phyloP scores from a whole-genome alignment of 2,329 filamentous ascomycete species.

The Cadophora malorum region DNA sequence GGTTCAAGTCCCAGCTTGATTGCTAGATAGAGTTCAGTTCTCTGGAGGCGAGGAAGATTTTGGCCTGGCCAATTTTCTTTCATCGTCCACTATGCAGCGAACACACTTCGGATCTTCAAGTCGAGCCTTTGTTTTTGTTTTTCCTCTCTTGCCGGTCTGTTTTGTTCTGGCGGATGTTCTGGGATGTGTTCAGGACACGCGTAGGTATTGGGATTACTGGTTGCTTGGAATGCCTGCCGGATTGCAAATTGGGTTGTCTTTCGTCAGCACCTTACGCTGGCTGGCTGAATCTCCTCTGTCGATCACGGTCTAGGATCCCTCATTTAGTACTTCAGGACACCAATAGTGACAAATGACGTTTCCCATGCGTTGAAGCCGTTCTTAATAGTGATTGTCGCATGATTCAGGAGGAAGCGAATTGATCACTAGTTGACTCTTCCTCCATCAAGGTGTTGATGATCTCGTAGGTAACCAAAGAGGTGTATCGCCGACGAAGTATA shows the following conservation, averaged over 20 bases:
- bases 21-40: not conserved
- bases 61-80: not conserved
- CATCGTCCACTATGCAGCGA: not conserved
- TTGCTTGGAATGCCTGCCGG: not conserved
- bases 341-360: not conserved
- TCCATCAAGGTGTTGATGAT: constrained; percentile 24
- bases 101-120: not conserved
- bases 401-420: not conserved
- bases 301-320: not conserved
- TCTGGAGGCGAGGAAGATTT: not conserved
- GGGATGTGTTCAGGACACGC: not conserved
- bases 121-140: not conserved
- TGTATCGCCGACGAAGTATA: constrained; percentile 19
- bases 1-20: constrained; percentile 10
- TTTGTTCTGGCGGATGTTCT: not conserved
- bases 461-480: constrained; percentile 25
- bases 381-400: not conserved
- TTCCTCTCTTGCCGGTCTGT: not conserved
- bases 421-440: constrained; percentile 1
- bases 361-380: not conserved
- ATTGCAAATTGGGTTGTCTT: not conserved
- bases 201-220: not conserved
- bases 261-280: not conserved
- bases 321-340: not conserved
- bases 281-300: not conserved